A percentile compares a stretch with the other conserved stretches of the same genome.
These are phyloP conservation scores for Homolaphlyctis polyrhiza DNA, from an alignment of 371 early-diverging fungal genomes.

Conservation along the genomic window DNA sequence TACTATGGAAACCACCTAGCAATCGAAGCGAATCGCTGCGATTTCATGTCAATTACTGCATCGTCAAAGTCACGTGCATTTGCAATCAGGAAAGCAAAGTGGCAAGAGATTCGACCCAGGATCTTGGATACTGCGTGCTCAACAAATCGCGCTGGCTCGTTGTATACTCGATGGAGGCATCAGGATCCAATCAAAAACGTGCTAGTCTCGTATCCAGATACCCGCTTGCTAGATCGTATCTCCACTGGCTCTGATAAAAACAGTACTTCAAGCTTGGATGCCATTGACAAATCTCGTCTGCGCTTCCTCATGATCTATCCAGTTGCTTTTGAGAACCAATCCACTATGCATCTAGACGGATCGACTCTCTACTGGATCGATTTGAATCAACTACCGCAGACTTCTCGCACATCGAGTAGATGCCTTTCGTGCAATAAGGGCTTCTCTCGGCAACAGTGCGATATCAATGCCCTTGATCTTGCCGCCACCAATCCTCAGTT, in stretches of 20 bases:
- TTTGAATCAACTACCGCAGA: neutral
- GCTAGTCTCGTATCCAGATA: too few species aligned
- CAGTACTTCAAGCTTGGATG: too few species aligned
- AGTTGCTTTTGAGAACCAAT: neutral
- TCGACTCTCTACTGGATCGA: neutral
- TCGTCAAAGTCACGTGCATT: too few species aligned
- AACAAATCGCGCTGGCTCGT: too few species aligned
- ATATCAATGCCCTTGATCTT: neutral
- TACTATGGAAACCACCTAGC: neutral
- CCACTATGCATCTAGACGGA: neutral
- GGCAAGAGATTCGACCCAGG: neutral
- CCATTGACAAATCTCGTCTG: neutral
- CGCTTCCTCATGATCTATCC: slow-evolving; percentile 3
- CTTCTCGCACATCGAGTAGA: neutral
- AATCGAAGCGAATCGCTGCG: neutral
- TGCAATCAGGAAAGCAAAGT: neutral
- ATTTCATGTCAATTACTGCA: neutral
- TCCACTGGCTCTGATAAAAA: too few species aligned
- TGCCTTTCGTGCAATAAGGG: too few species aligned
- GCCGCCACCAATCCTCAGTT: neutral
- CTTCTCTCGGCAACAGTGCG: too few species aligned
- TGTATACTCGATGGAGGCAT: too few species aligned
- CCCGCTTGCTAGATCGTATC: too few species aligned
- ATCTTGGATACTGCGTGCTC: neutral
- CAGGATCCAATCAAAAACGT: too few species aligned